Base-by-base conservation (phyloP, 805 yeast species). In the Cyberlindnera americana region DNA sequence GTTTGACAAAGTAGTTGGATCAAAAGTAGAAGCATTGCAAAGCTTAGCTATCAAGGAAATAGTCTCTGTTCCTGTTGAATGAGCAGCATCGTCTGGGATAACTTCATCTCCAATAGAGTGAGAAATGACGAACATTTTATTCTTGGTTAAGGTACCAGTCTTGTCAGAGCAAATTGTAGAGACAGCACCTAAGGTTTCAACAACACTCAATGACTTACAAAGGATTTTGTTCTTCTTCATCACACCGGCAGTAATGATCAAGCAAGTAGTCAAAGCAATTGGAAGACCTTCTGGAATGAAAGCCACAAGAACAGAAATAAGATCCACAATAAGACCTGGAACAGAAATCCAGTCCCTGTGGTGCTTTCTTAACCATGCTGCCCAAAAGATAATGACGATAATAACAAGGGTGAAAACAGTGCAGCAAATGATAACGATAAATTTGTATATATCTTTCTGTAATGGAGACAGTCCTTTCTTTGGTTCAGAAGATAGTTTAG, bases 181-280 rank as follows among this genome's bases (percentile, higher is more conserved):
- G 17, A 76, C 73, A 13, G 76, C 67, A 13, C 82, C 83, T 47
- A 77, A 61, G 14, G 82, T 77, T 53, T 77, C 83, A 19, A 75
- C 74, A 19, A 70, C 67, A 13, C 72, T 56, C 37, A 73, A 56
- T 3, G 72, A 59, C 45, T 73, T 68, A 37, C 74, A 71, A 35
- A 73, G 58, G 24, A 75, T 66, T 35, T 69, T 66, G 43, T 62
- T 56, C 40, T 63, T 61, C 34, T 59, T 64, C 77, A 76, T 73
- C 33, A 60, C 61, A 28, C 55, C 53, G 15, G 80, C 77, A 19
- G 76, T 69, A 29, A 75, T 65, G 23, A 72, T 57, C 40, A 75
- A 58, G 50, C 62, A 78, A 43, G 66, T 73, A 50, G 72, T 75
- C 61, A 57, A 69, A 37, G 75, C 79, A 60, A 62, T 73, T 41